A percentile compares a stretch with the other conserved stretches of the same genome.
phyloP scores from a whole-genome alignment of 2,329 filamentous ascomycete genomes.

The Aspergillus glaucus region DNA sequence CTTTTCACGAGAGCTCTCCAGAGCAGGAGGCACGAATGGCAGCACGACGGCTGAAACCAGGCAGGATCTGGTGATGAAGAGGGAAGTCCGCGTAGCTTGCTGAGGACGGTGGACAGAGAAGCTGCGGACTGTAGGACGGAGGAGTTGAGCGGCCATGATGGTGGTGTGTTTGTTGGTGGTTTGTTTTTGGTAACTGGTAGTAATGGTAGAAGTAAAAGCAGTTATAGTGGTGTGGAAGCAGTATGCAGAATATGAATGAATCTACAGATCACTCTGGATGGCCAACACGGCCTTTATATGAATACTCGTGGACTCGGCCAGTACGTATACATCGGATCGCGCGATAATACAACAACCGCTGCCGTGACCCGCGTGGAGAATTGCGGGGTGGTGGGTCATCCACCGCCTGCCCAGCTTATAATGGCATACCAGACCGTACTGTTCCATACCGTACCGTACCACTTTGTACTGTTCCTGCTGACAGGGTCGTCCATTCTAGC shows the following conservation, averaged over 20 bases:
- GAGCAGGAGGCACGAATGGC: constrained; percentile 42
- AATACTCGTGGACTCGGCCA: neutral
- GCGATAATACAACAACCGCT: neutral
- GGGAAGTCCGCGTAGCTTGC: constrained; percentile 34
- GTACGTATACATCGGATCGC: neutral
- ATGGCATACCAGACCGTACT: too few species aligned
- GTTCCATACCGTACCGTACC: too few species aligned
- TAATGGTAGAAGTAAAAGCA: neutral
- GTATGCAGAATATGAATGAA: neutral
- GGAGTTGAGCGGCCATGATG: constrained; percentile 17
- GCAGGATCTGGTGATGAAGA: constrained; percentile 36
- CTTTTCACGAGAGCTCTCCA: constrained; percentile 40
- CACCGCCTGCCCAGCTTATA: too few species aligned
- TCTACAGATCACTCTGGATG: neutral
- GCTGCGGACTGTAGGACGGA: constrained; percentile 36
- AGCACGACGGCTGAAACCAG: constrained; percentile 39
- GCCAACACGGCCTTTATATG: neutral
- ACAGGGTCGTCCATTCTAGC: too few species aligned
- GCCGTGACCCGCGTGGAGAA: neutral
- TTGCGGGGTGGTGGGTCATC: neutral
- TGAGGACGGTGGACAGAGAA: constrained; percentile 39
- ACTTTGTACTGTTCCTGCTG: too few species aligned
- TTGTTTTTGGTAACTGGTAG: neutral
- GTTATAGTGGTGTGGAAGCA: neutral
- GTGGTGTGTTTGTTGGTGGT: neutral